These are phyloP conservation scores for Dactylella cylindrospora DNA, from an alignment of 2,329 filamentous ascomycete species.

Conservation along the genomic window DNA sequence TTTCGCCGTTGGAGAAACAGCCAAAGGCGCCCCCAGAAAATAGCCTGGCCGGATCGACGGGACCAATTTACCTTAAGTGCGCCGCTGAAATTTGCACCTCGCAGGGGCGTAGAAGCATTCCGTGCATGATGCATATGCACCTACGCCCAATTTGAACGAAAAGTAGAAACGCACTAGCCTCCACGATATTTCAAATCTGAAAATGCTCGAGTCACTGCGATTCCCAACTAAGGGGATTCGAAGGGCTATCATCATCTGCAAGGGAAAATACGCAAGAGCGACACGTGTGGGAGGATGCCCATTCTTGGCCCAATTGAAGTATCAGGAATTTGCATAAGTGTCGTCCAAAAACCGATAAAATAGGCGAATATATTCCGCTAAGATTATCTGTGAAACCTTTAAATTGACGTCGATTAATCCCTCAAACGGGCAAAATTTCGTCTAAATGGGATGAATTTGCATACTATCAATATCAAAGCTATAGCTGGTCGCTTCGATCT, in stretches of 20 bases:
- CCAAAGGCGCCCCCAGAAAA: constrained; percentile 19
- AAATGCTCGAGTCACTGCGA: constrained; percentile 25
- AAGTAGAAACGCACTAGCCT: constrained; percentile 6
- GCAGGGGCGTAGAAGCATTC: constrained; percentile 13
- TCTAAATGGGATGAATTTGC: too few relatives aligned
- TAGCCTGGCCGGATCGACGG: constrained; percentile 38
- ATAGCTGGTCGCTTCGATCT: too few relatives aligned
- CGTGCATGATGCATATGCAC: constrained; percentile 9
- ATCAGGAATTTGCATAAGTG: background rate
- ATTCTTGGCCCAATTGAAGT: constrained; percentile 4
- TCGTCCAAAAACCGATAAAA: constrained; percentile 26
- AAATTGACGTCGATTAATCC: too few relatives aligned
- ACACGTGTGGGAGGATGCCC: constrained; percentile 12
- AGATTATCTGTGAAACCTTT: too few relatives aligned
- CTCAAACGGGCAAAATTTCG: too few relatives aligned
- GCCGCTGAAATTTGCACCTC: constrained; percentile 9
- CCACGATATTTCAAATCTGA: constrained; percentile 9
- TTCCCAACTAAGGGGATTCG: background rate
- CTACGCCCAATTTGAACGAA: constrained; percentile 10
- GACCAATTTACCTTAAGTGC: constrained; percentile 30
- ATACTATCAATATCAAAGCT: too few relatives aligned
- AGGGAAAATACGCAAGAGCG: background rate
- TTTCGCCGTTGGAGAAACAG: constrained; percentile 5
- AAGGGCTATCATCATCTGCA: constrained; percentile 12
- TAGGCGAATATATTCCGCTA: constrained; percentile 31